These are phyloP conservation scores for Beauveria australis DNA, from an alignment of 2,329 filamentous ascomycete species.

Conservation along the genomic window DNA sequence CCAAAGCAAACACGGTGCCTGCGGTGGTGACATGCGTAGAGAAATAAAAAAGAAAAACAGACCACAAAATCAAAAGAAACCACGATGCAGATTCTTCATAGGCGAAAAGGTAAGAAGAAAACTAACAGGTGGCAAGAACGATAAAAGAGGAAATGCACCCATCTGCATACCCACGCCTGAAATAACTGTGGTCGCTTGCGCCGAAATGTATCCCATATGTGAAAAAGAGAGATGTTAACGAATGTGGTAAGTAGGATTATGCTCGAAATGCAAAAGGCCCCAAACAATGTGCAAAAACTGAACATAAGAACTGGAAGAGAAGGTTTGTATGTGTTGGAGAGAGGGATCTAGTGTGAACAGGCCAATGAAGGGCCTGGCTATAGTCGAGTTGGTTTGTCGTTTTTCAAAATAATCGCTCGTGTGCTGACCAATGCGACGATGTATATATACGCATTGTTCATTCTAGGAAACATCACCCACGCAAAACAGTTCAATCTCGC, in stretches of 20 bases:
- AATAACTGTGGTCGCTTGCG: constrained; percentile 6
- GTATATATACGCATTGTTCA: neutral
- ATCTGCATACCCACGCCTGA: constrained; percentile 5
- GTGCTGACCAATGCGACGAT: neutral
- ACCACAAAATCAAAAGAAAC: neutral
- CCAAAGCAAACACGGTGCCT: neutral
- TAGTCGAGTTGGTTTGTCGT: neutral
- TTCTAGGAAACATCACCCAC: constrained; percentile 38
- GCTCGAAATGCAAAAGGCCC: neutral
- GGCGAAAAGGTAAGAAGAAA: constrained; percentile 2
- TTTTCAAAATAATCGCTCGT: neutral
- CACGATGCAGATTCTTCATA: neutral
- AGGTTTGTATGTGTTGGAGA: neutral
- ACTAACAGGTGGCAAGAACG: constrained; percentile 14
- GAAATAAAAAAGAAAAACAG: constrained; percentile 13
- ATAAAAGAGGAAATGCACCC: constrained; percentile 12
- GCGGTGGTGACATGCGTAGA: neutral
- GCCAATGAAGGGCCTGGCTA: neutral
- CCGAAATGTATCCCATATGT: constrained; percentile 10
- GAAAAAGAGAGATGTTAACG: constrained; percentile 10
- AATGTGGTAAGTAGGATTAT: constrained; percentile 8
- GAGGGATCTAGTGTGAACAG: neutral
- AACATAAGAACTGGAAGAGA: neutral
- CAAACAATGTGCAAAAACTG: neutral
- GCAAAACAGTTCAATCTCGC: constrained; percentile 86